A percentile compares a stretch with the other conserved stretches of the same genome.
Evolutionary conservation across 805 yeast genomes (phyloP).

Genomic region (Monosporozyma yasuniensis): DNA sequence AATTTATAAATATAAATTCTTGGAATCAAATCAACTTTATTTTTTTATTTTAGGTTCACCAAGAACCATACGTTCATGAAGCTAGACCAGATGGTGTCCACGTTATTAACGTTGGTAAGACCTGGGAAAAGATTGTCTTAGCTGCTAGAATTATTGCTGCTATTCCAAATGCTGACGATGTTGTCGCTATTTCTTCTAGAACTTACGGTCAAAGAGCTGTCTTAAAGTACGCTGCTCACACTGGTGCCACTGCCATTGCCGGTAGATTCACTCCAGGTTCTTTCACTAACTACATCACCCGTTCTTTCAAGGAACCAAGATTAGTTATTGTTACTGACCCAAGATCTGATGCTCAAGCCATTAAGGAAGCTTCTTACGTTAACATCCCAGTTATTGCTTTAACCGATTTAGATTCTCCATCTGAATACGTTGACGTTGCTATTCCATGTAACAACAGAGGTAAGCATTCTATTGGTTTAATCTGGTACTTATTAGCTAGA

Average conservation of each 20-base stretch:
- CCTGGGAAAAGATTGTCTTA: conserved; percentile 98
- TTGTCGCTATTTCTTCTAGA: conserved; percentile 98
- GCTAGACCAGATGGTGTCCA: conserved; percentile 99
- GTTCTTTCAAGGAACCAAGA: conserved; percentile 99
- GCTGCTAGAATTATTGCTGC: conserved; percentile 99
- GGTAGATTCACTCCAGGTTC: conserved; percentile 99
- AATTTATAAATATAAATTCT: neutral
- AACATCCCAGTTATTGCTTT: conserved; percentile 99
- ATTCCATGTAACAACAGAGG: conserved; percentile 99
- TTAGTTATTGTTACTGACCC: conserved; percentile 98
- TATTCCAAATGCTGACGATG: conserved; percentile 96
- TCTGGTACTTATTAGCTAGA: conserved; percentile 99
- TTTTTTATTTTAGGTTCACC: conserved; percentile 12
- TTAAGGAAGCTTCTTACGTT: conserved; percentile 99
- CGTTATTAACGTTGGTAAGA: conserved; percentile 96
- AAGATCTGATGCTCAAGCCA: conserved; percentile 99
- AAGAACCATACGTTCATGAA: conserved; percentile 68
- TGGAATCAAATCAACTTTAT: neutral
- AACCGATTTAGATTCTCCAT: conserved; percentile 97
- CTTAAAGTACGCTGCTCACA: conserved; percentile 98
- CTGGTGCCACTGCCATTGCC: conserved; percentile 99
- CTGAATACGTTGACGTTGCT: conserved; percentile 98
- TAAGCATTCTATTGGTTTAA: conserved; percentile 98
- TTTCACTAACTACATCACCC: conserved; percentile 99
- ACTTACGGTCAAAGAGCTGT: conserved; percentile 99